Conservation (phyloP, 2,329 filamentous ascomycete species). For the Pezicula rhizophila region DNA sequence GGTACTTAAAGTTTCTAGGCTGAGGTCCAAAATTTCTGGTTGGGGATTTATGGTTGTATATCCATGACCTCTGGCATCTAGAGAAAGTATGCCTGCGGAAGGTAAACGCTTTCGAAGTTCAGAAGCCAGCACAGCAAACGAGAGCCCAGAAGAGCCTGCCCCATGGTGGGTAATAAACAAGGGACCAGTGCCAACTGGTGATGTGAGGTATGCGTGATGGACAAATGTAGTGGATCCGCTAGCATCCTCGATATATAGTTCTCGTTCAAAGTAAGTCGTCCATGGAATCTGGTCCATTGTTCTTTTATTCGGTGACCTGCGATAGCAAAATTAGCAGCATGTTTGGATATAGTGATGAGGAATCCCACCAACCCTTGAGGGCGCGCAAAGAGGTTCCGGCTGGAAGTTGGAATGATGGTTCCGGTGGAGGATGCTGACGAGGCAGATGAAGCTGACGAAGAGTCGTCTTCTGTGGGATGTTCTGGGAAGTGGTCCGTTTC, state of each 20-base stretch:
- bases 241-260: constrained; percentile 63
- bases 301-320: constrained; percentile 25
- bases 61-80: constrained; percentile 86
- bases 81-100: constrained; percentile 72
- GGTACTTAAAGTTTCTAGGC: constrained; percentile 62
- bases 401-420: constrained; percentile 77
- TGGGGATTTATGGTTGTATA: constrained; percentile 46
- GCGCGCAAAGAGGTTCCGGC: constrained; percentile 66
- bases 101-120: constrained; percentile 75
- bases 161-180: constrained; percentile 94
- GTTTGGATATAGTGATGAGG: background rate
- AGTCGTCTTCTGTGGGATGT: constrained; percentile 50
- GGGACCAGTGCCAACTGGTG: constrained; percentile 66
- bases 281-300: constrained; percentile 46
- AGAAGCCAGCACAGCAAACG: constrained; percentile 75
- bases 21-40: constrained; percentile 53
- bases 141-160: constrained; percentile 86
- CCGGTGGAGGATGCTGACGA: constrained; percentile 90
- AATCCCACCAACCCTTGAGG: constrained; percentile 53
- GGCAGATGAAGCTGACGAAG: constrained; percentile 64
- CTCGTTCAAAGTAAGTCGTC: constrained; percentile 86
- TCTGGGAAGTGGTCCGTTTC: constrained; percentile 34
- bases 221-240: constrained; percentile 41
- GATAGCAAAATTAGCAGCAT: constrained; percentile 1
- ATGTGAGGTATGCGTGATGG: constrained; percentile 84